Evolutionary conservation across 2,329 filamentous ascomycete genomes (phyloP).

Genomic region (Geosmithia morbida): DNA sequence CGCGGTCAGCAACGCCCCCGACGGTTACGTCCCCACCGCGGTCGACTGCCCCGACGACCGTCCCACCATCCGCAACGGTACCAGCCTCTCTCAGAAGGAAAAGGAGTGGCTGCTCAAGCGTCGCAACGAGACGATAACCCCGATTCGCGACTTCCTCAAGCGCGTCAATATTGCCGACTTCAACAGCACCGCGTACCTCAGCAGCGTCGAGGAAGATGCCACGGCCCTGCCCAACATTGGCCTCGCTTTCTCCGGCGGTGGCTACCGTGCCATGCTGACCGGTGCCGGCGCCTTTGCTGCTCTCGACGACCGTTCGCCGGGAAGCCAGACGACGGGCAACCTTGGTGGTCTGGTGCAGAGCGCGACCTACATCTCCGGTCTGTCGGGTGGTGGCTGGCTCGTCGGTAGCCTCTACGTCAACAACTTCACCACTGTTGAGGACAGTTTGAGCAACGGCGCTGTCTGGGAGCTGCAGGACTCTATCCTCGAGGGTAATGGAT

Average conservation of each 20-base stretch:
- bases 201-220: constrained; percentile 12
- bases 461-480: constrained; percentile 26
- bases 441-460: constrained; percentile 16
- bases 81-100: constrained; percentile 51
- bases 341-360: constrained; percentile 72
- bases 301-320: constrained; percentile 57
- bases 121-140: constrained; percentile 55
- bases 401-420: constrained; percentile 72
- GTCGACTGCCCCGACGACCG: constrained; percentile 56
- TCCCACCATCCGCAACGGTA: constrained; percentile 53
- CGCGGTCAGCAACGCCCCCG: constrained; percentile 16
- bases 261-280: constrained; percentile 75
- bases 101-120: constrained; percentile 58
- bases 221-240: constrained; percentile 43
- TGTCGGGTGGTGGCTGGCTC: constrained; percentile 76
- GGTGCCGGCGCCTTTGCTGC: constrained; percentile 69
- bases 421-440: constrained; percentile 56
- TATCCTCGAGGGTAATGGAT: constrained; percentile 21
- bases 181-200: constrained; percentile 59
- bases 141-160: constrained; percentile 61
- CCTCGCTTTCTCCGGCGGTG: constrained; percentile 69
- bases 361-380: constrained; percentile 64
- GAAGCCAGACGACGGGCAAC: constrained; percentile 36
- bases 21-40: constrained; percentile 53
- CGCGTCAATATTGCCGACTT: constrained; percentile 65